These are phyloP conservation scores for Basidiobolus meristosporus DNA, from an alignment of 371 early-diverging fungal species.

Conservation along the genomic window DNA sequence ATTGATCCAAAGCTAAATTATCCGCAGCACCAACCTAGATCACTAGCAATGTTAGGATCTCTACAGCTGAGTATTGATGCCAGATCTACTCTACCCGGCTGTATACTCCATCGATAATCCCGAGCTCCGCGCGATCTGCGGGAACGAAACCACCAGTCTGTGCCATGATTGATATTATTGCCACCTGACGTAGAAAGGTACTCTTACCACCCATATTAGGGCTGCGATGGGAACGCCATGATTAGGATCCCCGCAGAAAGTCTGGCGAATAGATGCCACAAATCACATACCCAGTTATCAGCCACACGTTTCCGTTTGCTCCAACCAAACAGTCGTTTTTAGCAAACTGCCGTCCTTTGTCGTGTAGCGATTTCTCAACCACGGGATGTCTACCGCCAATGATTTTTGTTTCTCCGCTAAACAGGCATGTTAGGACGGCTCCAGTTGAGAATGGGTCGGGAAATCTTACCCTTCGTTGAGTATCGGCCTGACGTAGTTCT, in stretches of 20 bases:
- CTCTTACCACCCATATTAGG: conserved; percentile 96
- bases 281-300: conserved; percentile 54
- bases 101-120: conserved; percentile 78
- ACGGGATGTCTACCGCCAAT: conserved; percentile 71
- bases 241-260: not conserved
- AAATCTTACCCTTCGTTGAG: conserved; percentile 20
- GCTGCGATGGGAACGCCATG: conserved; percentile 14
- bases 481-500: conserved; percentile 31
- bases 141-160: conserved; percentile 92
- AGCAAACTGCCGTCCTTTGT: conserved; percentile 36
- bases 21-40: conserved; percentile 48
- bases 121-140: conserved; percentile 57
- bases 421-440: too few species aligned
- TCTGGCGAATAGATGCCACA: too few species aligned
- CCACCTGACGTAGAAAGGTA: conserved; percentile 63
- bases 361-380: conserved; percentile 51
- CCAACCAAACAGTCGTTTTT: conserved; percentile 52
- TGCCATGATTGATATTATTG: conserved; percentile 65
- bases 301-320: conserved; percentile 27
- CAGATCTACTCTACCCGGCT: conserved; percentile 35
- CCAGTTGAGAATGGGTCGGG: too few species aligned
- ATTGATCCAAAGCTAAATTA: conserved; percentile 51
- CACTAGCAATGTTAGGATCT: not conserved
- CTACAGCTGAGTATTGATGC: not conserved
- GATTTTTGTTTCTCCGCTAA: conserved; percentile 7